A percentile compares a stretch with the other conserved stretches of the same genome.
Evolutionary conservation across 2,329 filamentous ascomycete species (phyloP).

Genomic region (Cladosporium sphaerospermum): DNA sequence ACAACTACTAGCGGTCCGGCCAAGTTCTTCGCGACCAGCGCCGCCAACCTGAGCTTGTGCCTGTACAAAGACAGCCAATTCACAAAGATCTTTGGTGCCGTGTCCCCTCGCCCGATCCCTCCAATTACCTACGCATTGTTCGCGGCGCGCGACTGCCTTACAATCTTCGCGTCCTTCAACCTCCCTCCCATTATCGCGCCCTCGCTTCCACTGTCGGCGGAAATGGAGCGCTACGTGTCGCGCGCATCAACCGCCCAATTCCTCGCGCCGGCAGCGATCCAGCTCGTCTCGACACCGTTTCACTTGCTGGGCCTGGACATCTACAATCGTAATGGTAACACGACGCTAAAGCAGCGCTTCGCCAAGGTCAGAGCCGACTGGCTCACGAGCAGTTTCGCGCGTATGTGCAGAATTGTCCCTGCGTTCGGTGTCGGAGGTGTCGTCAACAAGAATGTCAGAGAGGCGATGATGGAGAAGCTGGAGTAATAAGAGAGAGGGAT

Average conservation of each 20-base stretch:
- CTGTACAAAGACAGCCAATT: slow-evolving; percentile 88
- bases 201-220: slow-evolving; percentile 41
- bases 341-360: slow-evolving; percentile 55
- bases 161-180: slow-evolving; percentile 90
- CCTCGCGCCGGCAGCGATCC: slow-evolving; percentile 68
- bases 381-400: slow-evolving; percentile 63
- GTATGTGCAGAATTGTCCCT: slow-evolving; percentile 79
- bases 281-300: slow-evolving; percentile 73
- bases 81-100: slow-evolving; percentile 71
- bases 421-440: slow-evolving; percentile 86
- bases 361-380: slow-evolving; percentile 67
- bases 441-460: slow-evolving; percentile 68
- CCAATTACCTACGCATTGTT: slow-evolving; percentile 71
- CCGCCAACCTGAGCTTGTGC: slow-evolving; percentile 78
- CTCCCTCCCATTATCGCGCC: slow-evolving; percentile 74
- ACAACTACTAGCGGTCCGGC: slow-evolving; percentile 64
- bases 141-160: slow-evolving; percentile 74
- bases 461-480: slow-evolving; percentile 58
- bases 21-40: slow-evolving; percentile 75
- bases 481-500: slow-evolving; percentile 25
- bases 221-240: slow-evolving; percentile 47
- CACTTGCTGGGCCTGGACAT: slow-evolving; percentile 80
- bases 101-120: slow-evolving; percentile 51
- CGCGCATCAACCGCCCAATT: slow-evolving; percentile 62
- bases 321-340: slow-evolving; percentile 61